These are phyloP conservation scores for Botryosphaeria dothidea DNA, from an alignment of 2,329 filamentous ascomycete genomes.

Conservation along the genomic window DNA sequence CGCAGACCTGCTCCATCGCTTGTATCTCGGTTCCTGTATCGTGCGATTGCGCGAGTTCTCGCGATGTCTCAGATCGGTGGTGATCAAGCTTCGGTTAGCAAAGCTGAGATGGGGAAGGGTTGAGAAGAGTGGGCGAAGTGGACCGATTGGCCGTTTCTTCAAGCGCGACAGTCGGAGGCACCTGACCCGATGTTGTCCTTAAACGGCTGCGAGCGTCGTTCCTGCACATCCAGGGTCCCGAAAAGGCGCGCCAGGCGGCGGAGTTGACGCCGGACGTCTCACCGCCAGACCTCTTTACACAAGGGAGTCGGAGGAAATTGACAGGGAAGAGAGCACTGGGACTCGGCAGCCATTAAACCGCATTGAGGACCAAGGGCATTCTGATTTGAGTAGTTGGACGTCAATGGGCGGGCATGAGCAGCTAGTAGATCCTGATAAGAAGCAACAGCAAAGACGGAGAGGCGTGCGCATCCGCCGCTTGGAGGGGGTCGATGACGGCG, in stretches of 20 bases:
- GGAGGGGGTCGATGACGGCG: conserved; percentile 1
- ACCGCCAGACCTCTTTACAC: neutral
- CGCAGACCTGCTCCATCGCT: neutral
- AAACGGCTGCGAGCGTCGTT: neutral
- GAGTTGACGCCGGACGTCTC: neutral
- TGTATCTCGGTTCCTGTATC: neutral
- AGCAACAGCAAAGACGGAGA: neutral
- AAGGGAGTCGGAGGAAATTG: neutral
- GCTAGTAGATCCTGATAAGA: conserved; percentile 2
- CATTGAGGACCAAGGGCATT: neutral
- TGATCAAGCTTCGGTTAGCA: neutral
- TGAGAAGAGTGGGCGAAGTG: neutral
- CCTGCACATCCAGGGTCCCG: neutral
- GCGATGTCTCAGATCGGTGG: neutral
- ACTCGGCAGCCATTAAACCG: neutral
- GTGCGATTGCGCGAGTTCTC: neutral
- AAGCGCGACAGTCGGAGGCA: neutral
- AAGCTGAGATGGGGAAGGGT: neutral
- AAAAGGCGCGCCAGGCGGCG: neutral
- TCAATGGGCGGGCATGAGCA: neutral
- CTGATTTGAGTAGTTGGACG: neutral
- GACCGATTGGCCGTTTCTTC: neutral
- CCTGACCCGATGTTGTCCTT: neutral
- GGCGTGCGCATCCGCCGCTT: neutral
- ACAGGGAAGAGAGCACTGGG: neutral